Conservation (phyloP, 345 rosid genomes). For the Crucihimalaya himalaica region DNA sequence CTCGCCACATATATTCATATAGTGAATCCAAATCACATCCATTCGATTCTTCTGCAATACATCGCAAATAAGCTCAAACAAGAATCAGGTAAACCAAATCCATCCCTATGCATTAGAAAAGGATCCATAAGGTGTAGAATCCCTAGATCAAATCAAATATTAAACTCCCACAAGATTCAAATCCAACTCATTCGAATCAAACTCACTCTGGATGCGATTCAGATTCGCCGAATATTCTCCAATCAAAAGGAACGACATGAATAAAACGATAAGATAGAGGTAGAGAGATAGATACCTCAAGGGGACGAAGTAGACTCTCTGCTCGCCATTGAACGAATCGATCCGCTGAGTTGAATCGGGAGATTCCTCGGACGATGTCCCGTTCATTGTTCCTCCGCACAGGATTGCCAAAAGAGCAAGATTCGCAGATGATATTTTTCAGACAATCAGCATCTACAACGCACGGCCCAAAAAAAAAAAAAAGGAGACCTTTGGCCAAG, state of each 20-base stretch:
- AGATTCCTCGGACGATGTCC: slow-evolving; percentile 47
- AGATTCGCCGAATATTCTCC: slow-evolving; percentile 34
- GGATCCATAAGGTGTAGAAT: neutral
- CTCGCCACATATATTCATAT: neutral
- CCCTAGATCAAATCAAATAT: slow-evolving; percentile 25
- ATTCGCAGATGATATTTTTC: slow-evolving; percentile 16
- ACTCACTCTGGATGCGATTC: slow-evolving; percentile 28
- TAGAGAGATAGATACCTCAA: slow-evolving; percentile 50
- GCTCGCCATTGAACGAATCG: slow-evolving; percentile 70
- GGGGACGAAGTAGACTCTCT: slow-evolving; percentile 91
- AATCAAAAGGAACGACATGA: slow-evolving; percentile 4
- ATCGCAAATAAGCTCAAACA: slow-evolving; percentile 13
- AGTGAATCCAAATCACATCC: slow-evolving; percentile 18
- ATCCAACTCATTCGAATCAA: slow-evolving; percentile 18
- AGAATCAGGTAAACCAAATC: neutral
- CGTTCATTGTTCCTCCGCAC: slow-evolving; percentile 37
- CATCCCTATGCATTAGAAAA: slow-evolving; percentile 10
- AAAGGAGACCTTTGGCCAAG: slow-evolving; percentile 11
- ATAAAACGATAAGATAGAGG: neutral
- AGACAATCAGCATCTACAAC: slow-evolving; percentile 35
- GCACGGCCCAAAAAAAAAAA: neutral
- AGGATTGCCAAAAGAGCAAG: slow-evolving; percentile 11
- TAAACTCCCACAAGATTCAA: neutral
- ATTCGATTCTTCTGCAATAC: slow-evolving; percentile 5
- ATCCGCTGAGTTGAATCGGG: slow-evolving; percentile 59